Base-by-base conservation (phyloP, 2,329 filamentous ascomycete genomes). In the Pseudopithomyces chartarum region DNA sequence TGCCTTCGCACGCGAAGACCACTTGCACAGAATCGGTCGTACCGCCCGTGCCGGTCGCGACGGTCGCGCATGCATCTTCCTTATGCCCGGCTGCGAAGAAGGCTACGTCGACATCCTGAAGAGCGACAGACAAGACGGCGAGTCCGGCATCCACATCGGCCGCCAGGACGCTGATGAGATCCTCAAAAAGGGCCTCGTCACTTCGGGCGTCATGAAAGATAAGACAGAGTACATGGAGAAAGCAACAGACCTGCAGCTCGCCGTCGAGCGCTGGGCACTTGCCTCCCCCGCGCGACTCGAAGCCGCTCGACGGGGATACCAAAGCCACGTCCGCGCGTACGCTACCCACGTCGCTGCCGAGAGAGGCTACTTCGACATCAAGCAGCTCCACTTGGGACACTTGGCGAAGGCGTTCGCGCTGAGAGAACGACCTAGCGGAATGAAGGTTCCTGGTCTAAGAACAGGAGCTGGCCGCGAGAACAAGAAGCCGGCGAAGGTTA, bases 321-420 rank as follows among this genome's bases (percentile, higher is more conserved):
- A 96, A 71, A 95, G 91, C 49, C 93, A 98, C 70, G 89, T 99
- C 53, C 85, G 95, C 53, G 95, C 95, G 0, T 99, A 99, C 74
- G 92, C 95, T 2, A 99, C 95, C 0, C 95, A 99, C 76, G 86
- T 94, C 26, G 88, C 90, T 29, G 88, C 89, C 42, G 95, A 99
- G 79, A 85, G 95, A 51, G 81, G 82, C 51, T 93, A 90, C 73
- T 99, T 99, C 74, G 91, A 98, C 74, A 96, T 97, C 76, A 92
- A 91, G 58, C 86, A 91, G 68, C 79, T 99, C 45, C 95, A 99
- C 74, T 79, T 98, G 7, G 95, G 95, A 2, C 95, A 99, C 80
- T 81, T 95, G 62, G 94, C 94, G 7, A 99, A 99, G 81, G 91
- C 90, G 23, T 99, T 96, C 73, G 95, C 88, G 1, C 79, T 99